Base-by-base conservation (phyloP, 1,139 yeast genomes). In the Hansenula lynferdii region DNA sequence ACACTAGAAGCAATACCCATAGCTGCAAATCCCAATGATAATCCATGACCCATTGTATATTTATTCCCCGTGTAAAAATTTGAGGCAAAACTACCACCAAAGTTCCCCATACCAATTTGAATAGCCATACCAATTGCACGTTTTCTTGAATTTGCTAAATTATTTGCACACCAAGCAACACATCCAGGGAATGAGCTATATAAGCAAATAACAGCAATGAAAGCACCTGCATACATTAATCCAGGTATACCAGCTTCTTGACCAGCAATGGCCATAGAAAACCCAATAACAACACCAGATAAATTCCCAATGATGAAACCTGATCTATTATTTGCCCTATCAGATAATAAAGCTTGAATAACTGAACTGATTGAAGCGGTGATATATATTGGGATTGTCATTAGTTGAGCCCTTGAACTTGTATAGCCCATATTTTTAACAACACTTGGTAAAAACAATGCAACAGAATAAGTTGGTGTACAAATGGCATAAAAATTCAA, bases 61-160 rank as follows among this genome's bases (percentile, higher is more conserved):
- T 34, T 4, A 16, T 35, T 34, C 8, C 32, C 28, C 8, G 17
- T 36, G 15, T 42, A 42, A 17, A 42, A 52, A 37, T 62, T 60
- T 35, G 65, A 54, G 6, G 63, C 60, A 35, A 63, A 50, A 11
- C 65, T 59, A 21, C 69, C 70, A 14, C 67, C 64, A 28, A 67
- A 52, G 39, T 62, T 60, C 12, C 70, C 72, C 22, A 64, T 38
- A 6, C 70, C 69, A 29, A 67, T 63, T 34, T 65, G 70, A 22
- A 63, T 47, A 6, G 67, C 70, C 54, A 62, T 58, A 3, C 65
- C 68, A 35, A 65, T 57, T 3, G 67, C 65, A 31, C 72, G 54
- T 43, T 66, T 67, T 44, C 54, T 58, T 6, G 55, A 51, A 10
- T 65, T 64, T 3, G 31, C 31, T 18, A 29, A 29, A 29, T 20